These are phyloP conservation scores for Aphanocladium album DNA, from an alignment of 2,329 filamentous ascomycete species.

Conservation along the genomic window DNA sequence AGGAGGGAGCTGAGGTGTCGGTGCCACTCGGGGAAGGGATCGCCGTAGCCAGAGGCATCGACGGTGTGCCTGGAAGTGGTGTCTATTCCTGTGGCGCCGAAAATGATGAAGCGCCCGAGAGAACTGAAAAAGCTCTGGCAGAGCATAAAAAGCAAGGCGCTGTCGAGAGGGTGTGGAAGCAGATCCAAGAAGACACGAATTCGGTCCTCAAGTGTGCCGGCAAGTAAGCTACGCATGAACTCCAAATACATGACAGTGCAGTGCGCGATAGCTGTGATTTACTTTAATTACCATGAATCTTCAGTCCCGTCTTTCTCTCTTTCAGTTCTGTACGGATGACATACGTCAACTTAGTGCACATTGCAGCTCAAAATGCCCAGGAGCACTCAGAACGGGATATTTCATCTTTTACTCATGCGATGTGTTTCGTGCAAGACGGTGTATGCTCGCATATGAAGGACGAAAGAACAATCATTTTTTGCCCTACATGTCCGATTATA, in stretches of 20 bases:
- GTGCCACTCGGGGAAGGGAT: neutral
- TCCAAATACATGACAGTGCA: neutral
- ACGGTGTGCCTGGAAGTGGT: neutral
- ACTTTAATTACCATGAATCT: too few relatives aligned
- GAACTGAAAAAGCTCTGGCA: neutral
- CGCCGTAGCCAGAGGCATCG: neutral
- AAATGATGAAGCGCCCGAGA: neutral
- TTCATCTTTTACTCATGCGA: neutral
- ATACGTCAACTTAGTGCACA: too few relatives aligned
- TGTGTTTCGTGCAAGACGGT: neutral
- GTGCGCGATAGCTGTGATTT: neutral
- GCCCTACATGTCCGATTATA: neutral
- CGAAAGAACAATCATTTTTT: too few relatives aligned
- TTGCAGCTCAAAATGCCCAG: too few relatives aligned
- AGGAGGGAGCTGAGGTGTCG: neutral
- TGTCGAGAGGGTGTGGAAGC: neutral
- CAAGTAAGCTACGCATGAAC: too few relatives aligned
- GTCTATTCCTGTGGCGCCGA: neutral
- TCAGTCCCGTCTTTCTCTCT: too few relatives aligned
- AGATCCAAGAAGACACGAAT: neutral
- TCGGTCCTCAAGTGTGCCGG: neutral
- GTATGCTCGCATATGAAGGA: too few relatives aligned
- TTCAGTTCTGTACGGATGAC: too few relatives aligned
- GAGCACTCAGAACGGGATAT: neutral
- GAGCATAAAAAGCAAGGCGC: neutral